Base-by-base conservation (phyloP, 345 rosid genomes). In the Euphorbia tirucalli region DNA sequence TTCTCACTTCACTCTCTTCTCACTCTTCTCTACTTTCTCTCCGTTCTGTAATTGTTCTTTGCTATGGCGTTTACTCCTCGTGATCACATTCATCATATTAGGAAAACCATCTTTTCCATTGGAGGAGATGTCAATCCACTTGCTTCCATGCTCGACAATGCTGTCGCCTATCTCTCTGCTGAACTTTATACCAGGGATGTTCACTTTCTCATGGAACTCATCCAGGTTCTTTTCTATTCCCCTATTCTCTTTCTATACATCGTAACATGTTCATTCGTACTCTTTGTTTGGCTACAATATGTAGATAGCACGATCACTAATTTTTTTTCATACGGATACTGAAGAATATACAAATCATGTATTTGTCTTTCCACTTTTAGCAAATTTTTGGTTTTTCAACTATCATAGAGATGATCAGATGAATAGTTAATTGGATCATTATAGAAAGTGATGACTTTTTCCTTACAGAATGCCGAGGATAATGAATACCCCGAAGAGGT, bases 381-480 rank as follows among this genome's bases (percentile, higher is more conserved):
- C n/a, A 35, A 35, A 35, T 35, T 35, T 28, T 27, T 43, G 5
- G 11, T 11, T 5, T 37, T 62, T 62, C 21, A 35, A 19, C 32
- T 37, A 1, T 62, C 39, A 28, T 22, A 24, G 61, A 56, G 31
- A 27, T 56, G 30, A 15, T 35, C 3, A 35, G 39, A 35, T 44
- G 49, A 44, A 7, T 44, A 44, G 49, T 16, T 7, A 3, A 10
- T 27, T 3, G 19, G 21, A 59, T 19, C 60, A 7, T 7, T 31
- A 48, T 21, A n/a, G 24, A 4, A 61, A 59, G 32, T 43, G 30
- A 46, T 73, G 71, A 68, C 11, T 3, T 59, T 62, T 50, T 15
- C 0, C 35, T 43, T 1, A 11, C 80, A 91, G 92, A 91, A 91
- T 59, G 92, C 97, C 0, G 94, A 91, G 54, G 97, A 91, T 57